Evolutionary conservation across 495 filamentous ascomycete genomes (phyloP), one percentile per base, ranked within the genome.

Genomic region (Penicillium antarcticum): DNA sequence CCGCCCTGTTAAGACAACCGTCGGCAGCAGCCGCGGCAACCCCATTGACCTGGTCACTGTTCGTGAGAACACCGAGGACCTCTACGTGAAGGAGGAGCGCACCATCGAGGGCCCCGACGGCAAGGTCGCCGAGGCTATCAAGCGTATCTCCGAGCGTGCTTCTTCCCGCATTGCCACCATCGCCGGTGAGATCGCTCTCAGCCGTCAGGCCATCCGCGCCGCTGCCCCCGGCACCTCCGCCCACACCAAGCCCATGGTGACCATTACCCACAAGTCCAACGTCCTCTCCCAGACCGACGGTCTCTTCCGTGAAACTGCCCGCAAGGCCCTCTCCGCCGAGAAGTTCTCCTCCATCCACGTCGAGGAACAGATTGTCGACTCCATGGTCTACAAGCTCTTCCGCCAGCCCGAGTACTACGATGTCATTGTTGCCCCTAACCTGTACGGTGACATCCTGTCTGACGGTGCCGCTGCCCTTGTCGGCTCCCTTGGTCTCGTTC

Each of bases 361-460:
- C 42, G 95, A 98, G 67, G 94, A 98, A 79, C 94, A 98, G 79
- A 98, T 98, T 57, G 92, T 98, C 50, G 94, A 98, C 70, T 88
- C 84, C 34, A 98, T 98, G 94, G 90, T 97, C 35, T 98, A 98
- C 82, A 97, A 97, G 79, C 86, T 98, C 38, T 97, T 97, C 85
- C 90, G 91, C 13, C 88, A 96, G 72, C 94, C 94, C 41, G 81
- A 83, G 55, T 82, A 82, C 59, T 98, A 97, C 83, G 94, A 98
- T 66, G 95, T 98, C 48, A 94, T 98, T 59, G 94, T 98, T 33
- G 94, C 95, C 26, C 94, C 94, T 6, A 98, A 98, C 74, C 81
- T 98, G 23, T 98, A 98, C 75, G 94, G 94, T 56, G 94, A 98
- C 68, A 92, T 98, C 56, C 79, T 98, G 34, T 95, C 89, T 2